These are phyloP conservation scores for Ogataea allantospora DNA, from an alignment of 805 yeast species.

Conservation along the genomic window DNA sequence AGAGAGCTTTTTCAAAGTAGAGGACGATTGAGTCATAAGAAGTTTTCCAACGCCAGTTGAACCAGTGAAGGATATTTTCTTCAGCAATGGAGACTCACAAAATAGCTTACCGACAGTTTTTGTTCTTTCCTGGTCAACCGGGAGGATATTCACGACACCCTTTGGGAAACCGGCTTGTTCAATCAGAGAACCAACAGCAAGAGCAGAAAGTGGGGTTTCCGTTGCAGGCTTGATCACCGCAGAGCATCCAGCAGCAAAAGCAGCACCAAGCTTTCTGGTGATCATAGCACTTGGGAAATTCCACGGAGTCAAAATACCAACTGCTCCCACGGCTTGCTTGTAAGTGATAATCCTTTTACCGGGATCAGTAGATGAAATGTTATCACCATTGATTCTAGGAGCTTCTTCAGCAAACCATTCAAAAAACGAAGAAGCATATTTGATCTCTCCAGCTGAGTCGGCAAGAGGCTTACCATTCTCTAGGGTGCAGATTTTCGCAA, in stretches of 20 bases:
- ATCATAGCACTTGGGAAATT: conserved; percentile 82
- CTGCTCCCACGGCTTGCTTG: conserved; percentile 79
- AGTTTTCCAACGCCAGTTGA: conserved; percentile 72
- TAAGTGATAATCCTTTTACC: conserved; percentile 52
- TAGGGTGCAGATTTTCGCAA: conserved; percentile 59
- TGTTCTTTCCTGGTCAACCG: conserved; percentile 42
- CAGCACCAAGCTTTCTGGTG: conserved; percentile 71
- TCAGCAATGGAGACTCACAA: conserved; percentile 53
- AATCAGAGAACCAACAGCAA: conserved; percentile 61
- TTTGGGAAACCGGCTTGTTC: conserved; percentile 69
- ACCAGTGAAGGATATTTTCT: conserved; percentile 76
- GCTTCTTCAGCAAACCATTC: conserved; percentile 91
- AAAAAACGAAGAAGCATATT: conserved; percentile 70
- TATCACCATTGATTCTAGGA: conserved; percentile 66
- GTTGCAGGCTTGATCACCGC: conserved; percentile 74
- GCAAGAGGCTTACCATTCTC: conserved; percentile 76
- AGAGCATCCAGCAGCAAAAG: conserved; percentile 78
- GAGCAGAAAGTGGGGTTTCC: conserved; percentile 72
- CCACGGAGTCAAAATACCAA: conserved; percentile 82
- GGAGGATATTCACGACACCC: conserved; percentile 66
- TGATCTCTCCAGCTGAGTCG: conserved; percentile 72
- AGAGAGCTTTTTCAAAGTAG: conserved; percentile 66
- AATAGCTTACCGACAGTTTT: conserved; percentile 54
- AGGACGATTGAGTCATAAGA: conserved; percentile 58
- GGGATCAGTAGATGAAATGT: conserved; percentile 53